A percentile compares a stretch with the other conserved stretches of the same genome.
Evolutionary conservation across 1,139 yeast genomes (phyloP).

Genomic region (Saccharomyces hybrid): DNA sequence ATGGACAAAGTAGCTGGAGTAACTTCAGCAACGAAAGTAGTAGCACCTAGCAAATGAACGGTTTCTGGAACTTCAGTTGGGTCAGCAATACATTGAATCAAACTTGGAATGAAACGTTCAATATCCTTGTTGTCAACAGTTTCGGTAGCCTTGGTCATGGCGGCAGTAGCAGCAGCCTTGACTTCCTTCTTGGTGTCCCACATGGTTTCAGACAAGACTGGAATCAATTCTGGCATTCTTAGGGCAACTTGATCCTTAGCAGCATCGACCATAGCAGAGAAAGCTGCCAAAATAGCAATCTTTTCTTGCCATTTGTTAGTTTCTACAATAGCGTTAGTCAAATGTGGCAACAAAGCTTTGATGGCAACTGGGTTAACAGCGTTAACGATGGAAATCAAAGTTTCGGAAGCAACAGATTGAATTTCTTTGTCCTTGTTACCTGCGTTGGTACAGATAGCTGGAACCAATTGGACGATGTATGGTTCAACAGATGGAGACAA

Average conservation of each 20-base stretch:
- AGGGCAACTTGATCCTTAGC: constrained; percentile 95
- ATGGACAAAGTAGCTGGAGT: constrained; percentile 98
- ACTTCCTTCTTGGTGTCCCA: constrained; percentile 99
- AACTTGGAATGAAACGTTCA: constrained; percentile 95
- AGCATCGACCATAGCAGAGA: constrained; percentile 82
- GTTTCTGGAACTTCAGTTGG: constrained; percentile 98
- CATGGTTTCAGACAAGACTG: constrained; percentile 97
- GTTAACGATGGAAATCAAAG: constrained; percentile 68
- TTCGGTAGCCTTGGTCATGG: constrained; percentile 94
- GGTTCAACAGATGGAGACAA: constrained; percentile 94
- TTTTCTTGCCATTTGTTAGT: constrained; percentile 98
- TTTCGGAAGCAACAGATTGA: constrained; percentile 61
- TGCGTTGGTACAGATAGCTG: constrained; percentile 63
- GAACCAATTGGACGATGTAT: constrained; percentile 68
- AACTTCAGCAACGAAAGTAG: constrained; percentile 98
- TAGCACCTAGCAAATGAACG: constrained; percentile 97
- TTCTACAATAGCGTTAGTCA: constrained; percentile 57
- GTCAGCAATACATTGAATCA: constrained; percentile 92
- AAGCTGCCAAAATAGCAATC: constrained; percentile 79
- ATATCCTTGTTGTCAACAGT: constrained; percentile 99
- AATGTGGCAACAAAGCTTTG: constrained; percentile 79
- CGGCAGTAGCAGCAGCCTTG: constrained; percentile 90
- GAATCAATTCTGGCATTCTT: constrained; percentile 99
- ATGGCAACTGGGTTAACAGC: constrained; percentile 89
- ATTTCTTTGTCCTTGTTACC: constrained; percentile 85